Evolutionary conservation across 352 stramenopile species (phyloP), one percentile per base, ranked within the genome.

Genomic region (Chrysophaeum taylorii): DNA sequence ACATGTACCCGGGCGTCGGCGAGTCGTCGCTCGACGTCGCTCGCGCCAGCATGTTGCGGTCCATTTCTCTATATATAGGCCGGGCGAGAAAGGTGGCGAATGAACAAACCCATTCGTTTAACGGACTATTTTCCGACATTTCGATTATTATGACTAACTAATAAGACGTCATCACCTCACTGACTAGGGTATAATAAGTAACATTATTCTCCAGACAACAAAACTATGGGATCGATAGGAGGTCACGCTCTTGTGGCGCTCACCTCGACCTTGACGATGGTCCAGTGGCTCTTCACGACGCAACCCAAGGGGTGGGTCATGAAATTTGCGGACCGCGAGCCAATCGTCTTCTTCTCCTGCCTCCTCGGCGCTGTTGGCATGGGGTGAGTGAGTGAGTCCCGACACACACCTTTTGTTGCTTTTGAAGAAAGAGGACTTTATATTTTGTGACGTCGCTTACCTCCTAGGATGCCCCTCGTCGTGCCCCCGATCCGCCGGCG

Each of bases 1-100:
- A 97, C 75, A 97, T 84, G 78, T 97, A 97, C 33, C 92, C 92
- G 15, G 91, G 92, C 45, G 92, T 97, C 15, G 92, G 92, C 70
- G 88, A 85, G 54, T 95, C 87, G 78, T 94, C 90, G 77, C 90
- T 87, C 75, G 91, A 93, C 57, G 92, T 97, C 37, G 92, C 92
- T 63, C 92, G 89, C 35, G 83, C 87, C 48, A 97, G 79, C 76
- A 95, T 78, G 48, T 83, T 83, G 73, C 94, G 94, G 85, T 97
- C 91, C 90, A 96, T 84, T 15, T 69, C 92, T 42, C n/a, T n/a
- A n/a, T n/a, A n/a, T n/a, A n/a, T n/a, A 31, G 39, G 33, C 38
- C 64, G 18, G 36, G 25, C 31, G 31, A n/a, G n/a, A n/a, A 27
- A 0, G 27, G 31, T 29, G 25, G 29, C 21, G 21, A 5, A 5